Evolutionary conservation across 176 grass and related monocot genomes (phyloP), one percentile per base, ranked within the genome.

Genomic region (Rhynchospora pubera): DNA sequence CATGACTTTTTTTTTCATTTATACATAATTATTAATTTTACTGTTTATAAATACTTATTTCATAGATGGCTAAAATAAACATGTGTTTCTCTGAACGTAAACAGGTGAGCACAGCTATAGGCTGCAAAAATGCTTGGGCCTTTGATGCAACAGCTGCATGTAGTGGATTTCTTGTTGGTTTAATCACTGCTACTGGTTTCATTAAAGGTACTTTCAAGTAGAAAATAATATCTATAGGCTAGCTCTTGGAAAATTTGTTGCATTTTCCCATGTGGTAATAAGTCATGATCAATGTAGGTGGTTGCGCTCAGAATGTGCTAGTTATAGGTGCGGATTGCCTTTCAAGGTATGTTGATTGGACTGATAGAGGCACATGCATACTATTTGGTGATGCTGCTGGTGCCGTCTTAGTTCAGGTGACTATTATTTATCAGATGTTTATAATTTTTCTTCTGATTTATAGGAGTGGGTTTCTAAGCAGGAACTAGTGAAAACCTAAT

Each of bases 321-420:
- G 96, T 95, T 84, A 55, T 99, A 85, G 96, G 96, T 67, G 96
- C 96, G 18, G 96, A 99, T 89, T 90, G 90, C 84, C 96, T 99
- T 78, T 99, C 96, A 57, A 88, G 84, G 46, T 90, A 86, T 19
- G 96, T 99, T 57, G 96, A 99, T 85, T 99, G 96, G 96, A 91
- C 91, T 8, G 91, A 99, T 71, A 91, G 96, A 86, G 92, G 96
- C 79, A 99, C 96, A 77, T 99, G 96, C 84, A 99, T 99, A 34
- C 96, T 99, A 79, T 99, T 99, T 84, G 96, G 96, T 59, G 96
- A 99, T 87, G 96, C 89, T 83, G 96, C 96, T 57, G 96, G 96
- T 81, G 96, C 96, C 66, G 91, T 95, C 16, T 73, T 99, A 76
- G 86, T 99, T 68, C 92, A 99, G 92, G 96, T 99, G 87, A 66